Conservation (phyloP, 2,329 filamentous ascomycete genomes). For the Zasmidium cellare region DNA sequence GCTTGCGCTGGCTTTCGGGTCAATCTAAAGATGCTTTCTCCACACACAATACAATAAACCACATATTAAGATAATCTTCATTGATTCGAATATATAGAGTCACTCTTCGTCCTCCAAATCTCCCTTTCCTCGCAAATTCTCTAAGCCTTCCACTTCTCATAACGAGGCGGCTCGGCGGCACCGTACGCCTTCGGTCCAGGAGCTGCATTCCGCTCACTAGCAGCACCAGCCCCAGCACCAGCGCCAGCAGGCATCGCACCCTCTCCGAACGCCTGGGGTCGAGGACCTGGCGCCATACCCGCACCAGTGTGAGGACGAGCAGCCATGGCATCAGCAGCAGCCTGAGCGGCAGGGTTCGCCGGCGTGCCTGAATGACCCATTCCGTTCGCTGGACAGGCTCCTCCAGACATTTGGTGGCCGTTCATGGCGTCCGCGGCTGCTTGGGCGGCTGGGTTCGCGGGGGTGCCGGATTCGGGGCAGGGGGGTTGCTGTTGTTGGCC, state of each 20-base stretch:
- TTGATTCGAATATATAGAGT: too few species aligned
- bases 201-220: not conserved
- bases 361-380: not conserved
- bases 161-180: not conserved
- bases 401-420: constrained; percentile 27
- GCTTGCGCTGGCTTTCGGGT: too few species aligned
- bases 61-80: too few species aligned
- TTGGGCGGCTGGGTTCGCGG: constrained; percentile 25
- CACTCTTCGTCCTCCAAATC: not conserved
- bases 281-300: not conserved
- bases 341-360: constrained; percentile 34
- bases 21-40: too few species aligned
- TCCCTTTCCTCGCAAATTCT: not conserved
- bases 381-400: not conserved
- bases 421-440: constrained; percentile 46
- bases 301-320: not conserved
- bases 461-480: not conserved
- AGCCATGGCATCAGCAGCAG: constrained; percentile 33
- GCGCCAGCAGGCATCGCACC: not conserved
- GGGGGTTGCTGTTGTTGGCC: not conserved
- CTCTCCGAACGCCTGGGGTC: not conserved
- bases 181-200: not conserved
- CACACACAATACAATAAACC: too few species aligned
- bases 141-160: not conserved
- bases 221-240: not conserved